These are phyloP conservation scores for Alternaria infectoria DNA, from an alignment of 2,329 filamentous ascomycete genomes.

Conservation along the genomic window DNA sequence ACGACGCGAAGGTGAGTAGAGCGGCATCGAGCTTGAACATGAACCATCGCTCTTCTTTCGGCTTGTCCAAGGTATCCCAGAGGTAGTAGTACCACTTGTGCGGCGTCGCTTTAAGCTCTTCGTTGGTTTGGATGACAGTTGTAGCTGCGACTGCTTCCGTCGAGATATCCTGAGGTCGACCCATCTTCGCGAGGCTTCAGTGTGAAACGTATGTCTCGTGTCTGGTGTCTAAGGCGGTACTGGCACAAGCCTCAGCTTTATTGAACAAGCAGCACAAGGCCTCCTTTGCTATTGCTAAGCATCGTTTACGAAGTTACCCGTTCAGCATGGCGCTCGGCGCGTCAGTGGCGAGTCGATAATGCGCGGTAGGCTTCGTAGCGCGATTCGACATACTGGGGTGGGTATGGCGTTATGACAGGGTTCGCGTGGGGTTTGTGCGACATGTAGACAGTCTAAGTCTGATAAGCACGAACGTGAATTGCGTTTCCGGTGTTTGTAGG, in stretches of 20 bases:
- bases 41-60: constrained; percentile 30
- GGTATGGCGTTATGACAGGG: constrained; percentile 10
- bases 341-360: background rate
- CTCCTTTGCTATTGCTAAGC: background rate
- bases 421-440: background rate
- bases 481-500: background rate
- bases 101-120: background rate
- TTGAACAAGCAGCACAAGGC: background rate
- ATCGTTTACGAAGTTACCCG: background rate
- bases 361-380: background rate
- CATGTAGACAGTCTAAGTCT: background rate
- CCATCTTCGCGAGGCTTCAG: background rate
- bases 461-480: background rate
- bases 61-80: constrained; percentile 28
- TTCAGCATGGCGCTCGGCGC: background rate
- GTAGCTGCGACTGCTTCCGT: background rate
- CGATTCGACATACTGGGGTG: constrained; percentile 9
- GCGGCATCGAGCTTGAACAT: constrained; percentile 42
- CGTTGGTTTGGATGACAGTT: background rate
- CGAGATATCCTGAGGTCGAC: background rate
- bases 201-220: background rate
- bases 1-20: constrained; percentile 55
- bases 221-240: background rate
- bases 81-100: constrained; percentile 26
- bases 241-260: background rate